phyloP scores from a whole-genome alignment of 2,329 filamentous ascomycete species.

The Ceratocystis cubensis region DNA sequence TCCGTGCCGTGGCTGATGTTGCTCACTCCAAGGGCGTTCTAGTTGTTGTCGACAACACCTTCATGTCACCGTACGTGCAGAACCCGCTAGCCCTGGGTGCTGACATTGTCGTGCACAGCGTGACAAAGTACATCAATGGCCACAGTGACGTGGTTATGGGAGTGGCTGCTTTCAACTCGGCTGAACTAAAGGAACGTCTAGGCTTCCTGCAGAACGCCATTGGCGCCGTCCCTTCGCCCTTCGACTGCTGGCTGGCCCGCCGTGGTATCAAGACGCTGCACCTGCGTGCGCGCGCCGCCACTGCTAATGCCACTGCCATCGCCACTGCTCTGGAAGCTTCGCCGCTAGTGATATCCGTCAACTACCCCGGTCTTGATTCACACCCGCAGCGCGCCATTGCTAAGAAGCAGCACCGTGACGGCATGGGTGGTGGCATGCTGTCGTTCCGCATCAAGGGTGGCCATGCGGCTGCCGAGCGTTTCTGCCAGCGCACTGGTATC shows the following conservation, averaged over 20 bases:
- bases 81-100: constrained; percentile 91
- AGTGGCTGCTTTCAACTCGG: constrained; percentile 85
- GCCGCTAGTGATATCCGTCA: constrained; percentile 73
- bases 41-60: constrained; percentile 99
- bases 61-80: constrained; percentile 90
- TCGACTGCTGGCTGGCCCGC: constrained; percentile 97
- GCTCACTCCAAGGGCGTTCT: constrained; percentile 81
- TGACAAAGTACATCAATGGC: constrained; percentile 99
- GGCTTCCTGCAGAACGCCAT: constrained; percentile 95
- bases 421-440: constrained; percentile 93
- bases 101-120: constrained; percentile 91
- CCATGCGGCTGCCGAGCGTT: constrained; percentile 70
- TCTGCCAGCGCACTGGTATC: constrained; percentile 79
- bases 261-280: constrained; percentile 94
- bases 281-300: constrained; percentile 76
- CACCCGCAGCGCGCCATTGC: constrained; percentile 81
- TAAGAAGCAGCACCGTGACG: constrained; percentile 80
- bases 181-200: constrained; percentile 62
- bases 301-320: constrained; percentile 65
- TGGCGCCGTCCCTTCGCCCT: constrained; percentile 83
- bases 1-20: constrained; percentile 66
- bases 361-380: constrained; percentile 84
- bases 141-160: constrained; percentile 97
- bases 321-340: constrained; percentile 67
- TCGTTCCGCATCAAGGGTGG: constrained; percentile 89